Percentiles rank a stretch among this genome's conserved stretches.
Conservation (phyloP, 345 rosid genomes). For the Atalantia buxifolia region DNA sequence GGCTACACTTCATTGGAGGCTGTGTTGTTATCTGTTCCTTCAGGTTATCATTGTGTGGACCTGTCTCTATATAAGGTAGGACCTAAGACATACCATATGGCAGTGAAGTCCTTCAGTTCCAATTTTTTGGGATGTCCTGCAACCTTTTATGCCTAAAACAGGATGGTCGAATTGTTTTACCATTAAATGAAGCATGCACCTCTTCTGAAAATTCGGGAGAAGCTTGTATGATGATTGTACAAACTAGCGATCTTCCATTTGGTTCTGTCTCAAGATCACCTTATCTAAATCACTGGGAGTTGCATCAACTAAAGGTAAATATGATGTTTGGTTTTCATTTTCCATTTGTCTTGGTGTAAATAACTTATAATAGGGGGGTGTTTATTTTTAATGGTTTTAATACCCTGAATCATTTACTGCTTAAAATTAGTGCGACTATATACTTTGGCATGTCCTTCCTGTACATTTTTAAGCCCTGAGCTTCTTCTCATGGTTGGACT, state of each 20-base stretch:
- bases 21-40: constrained; percentile 55
- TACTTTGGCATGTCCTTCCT: not conserved
- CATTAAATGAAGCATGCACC: constrained; percentile 45
- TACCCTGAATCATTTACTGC: not conserved
- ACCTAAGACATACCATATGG: not conserved
- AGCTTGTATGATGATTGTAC: constrained; percentile 76
- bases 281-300: constrained; percentile 43
- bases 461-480: not conserved
- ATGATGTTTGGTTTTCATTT: constrained; percentile 1
- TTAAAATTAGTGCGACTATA: not conserved
- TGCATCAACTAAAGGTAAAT: constrained; percentile 62
- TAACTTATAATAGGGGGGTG: not conserved
- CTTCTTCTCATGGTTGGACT: not conserved
- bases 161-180: constrained; percentile 68
- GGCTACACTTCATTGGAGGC: constrained; percentile 57
- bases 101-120: not conserved
- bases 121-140: constrained; percentile 7
- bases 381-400: not conserved
- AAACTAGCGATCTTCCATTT: constrained; percentile 68
- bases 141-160: constrained; percentile 28
- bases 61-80: constrained; percentile 82
- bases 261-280: constrained; percentile 45
- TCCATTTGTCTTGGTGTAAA: not conserved
- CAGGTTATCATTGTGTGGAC: constrained; percentile 66
- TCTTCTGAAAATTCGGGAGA: constrained; percentile 62